A percentile compares a stretch with the other conserved stretches of the same genome.
Conservation (phyloP, 2,329 filamentous ascomycete species). For the Neoascochyta sp. region DNA sequence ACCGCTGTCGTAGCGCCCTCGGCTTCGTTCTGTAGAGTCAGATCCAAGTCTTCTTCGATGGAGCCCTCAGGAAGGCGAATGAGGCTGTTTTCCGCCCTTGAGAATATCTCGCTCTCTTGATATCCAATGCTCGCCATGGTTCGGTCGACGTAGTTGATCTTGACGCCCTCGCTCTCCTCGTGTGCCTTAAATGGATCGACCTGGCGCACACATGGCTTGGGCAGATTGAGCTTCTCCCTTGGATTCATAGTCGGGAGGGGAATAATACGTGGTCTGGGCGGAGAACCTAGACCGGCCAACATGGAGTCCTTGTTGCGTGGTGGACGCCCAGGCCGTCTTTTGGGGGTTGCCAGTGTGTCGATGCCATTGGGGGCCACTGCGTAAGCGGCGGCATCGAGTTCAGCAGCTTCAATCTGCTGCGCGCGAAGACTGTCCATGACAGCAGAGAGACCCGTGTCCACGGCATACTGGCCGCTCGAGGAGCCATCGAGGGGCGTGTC, state of each 20-base stretch:
- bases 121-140: slow-evolving; percentile 95
- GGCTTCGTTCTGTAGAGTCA: slow-evolving; percentile 56
- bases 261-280: slow-evolving; percentile 62
- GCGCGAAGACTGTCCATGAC: slow-evolving; percentile 35
- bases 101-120: slow-evolving; percentile 87
- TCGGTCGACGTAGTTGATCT: slow-evolving; percentile 89
- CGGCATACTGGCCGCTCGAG: slow-evolving; percentile 27
- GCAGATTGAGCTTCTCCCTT: slow-evolving; percentile 74
- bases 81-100: slow-evolving; percentile 70
- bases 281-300: slow-evolving; percentile 57
- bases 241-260: slow-evolving; percentile 76
- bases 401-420: slow-evolving; percentile 28
- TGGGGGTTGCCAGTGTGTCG: slow-evolving; percentile 38
- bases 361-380: slow-evolving; percentile 12
- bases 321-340: slow-evolving; percentile 61
- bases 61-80: slow-evolving; percentile 60
- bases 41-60: slow-evolving; percentile 61
- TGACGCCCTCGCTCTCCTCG: slow-evolving; percentile 79
- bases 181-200: slow-evolving; percentile 77
- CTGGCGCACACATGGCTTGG: slow-evolving; percentile 69
- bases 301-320: slow-evolving; percentile 61
- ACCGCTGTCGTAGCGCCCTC: slow-evolving; percentile 53
- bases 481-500: slow-evolving; percentile 39
- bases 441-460: slow-evolving; percentile 34
- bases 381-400: slow-evolving; percentile 11